phyloP scores from a whole-genome alignment of 164 flowering plant genomes.

The Vitis rupestris region DNA sequence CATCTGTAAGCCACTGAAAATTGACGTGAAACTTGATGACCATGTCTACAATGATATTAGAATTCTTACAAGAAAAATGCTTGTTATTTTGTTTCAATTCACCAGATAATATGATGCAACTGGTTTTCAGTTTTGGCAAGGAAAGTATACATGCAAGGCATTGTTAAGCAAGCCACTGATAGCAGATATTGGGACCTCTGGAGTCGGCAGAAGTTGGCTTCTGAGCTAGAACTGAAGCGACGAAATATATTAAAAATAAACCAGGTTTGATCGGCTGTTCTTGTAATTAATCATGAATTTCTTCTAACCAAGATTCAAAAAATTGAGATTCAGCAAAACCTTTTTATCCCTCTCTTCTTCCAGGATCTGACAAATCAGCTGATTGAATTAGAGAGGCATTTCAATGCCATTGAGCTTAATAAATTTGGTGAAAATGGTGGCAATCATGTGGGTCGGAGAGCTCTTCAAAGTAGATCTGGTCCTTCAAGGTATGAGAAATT shows the following conservation, averaged over 20 bases:
- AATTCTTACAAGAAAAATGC: too few relatives aligned
- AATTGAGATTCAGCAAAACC: not conserved
- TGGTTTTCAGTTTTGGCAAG: constrained; percentile 63
- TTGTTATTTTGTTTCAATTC: not conserved
- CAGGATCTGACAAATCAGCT: constrained; percentile 78
- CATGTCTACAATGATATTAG: too few relatives aligned
- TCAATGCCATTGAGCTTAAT: constrained; percentile 75
- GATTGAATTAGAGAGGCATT: constrained; percentile 84
- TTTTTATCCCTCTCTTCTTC: not conserved
- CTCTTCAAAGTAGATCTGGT: constrained; percentile 31
- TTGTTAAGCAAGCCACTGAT: constrained; percentile 82
- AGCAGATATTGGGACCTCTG: constrained; percentile 76
- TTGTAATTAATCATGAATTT: not conserved
- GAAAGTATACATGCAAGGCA: constrained; percentile 68
- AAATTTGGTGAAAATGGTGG: constrained; percentile 59
- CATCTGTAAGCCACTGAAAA: too few relatives aligned
- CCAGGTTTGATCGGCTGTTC: constrained; percentile 41
- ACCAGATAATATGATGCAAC: not conserved
- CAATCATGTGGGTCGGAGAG: constrained; percentile 29
- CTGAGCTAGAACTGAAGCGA: constrained; percentile 79
- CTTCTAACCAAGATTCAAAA: too few relatives aligned
- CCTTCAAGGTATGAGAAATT: constrained; percentile 56
- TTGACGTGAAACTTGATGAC: not conserved
- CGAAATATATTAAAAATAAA: constrained; percentile 47
- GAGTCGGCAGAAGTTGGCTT: constrained; percentile 78